These are phyloP conservation scores for Exophiala bonariae DNA, from an alignment of 2,329 filamentous ascomycete genomes.

Conservation along the genomic window DNA sequence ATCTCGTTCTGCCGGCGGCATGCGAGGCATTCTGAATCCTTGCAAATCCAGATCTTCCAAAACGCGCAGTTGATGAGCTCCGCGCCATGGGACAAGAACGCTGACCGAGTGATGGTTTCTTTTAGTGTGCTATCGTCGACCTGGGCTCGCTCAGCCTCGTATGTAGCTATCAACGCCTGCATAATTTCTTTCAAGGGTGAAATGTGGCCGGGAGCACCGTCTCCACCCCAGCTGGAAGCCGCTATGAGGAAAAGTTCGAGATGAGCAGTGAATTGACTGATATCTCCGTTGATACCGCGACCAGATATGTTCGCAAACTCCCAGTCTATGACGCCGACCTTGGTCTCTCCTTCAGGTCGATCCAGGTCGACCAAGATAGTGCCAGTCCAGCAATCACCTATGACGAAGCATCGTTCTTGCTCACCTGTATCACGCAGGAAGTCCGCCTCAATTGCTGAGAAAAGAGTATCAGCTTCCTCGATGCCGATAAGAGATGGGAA, in stretches of 20 bases:
- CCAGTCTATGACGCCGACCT: slow-evolving; percentile 13
- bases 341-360: not conserved
- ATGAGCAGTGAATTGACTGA: slow-evolving; percentile 14
- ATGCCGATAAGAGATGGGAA: slow-evolving; percentile 3
- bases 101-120: slow-evolving; percentile 1
- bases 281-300: slow-evolving; percentile 10
- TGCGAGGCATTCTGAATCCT: not conserved
- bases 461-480: slow-evolving; percentile 5
- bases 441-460: not conserved
- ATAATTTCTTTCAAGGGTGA: slow-evolving; percentile 5
- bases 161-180: slow-evolving; percentile 1
- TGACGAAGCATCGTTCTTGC: slow-evolving; percentile 8
- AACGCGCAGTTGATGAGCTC: slow-evolving; percentile 13
- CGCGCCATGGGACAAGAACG: slow-evolving; percentile 5
- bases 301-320: slow-evolving; percentile 12
- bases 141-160: not conserved
- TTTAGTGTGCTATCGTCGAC: not conserved
- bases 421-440: slow-evolving; percentile 2
- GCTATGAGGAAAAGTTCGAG: slow-evolving; percentile 9
- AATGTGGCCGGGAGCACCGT: slow-evolving; percentile 1
- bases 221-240: not conserved
- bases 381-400: slow-evolving; percentile 15
- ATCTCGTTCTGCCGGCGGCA: not conserved
- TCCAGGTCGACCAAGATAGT: slow-evolving; percentile 8
- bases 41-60: slow-evolving; percentile 11